phyloP scores from a whole-genome alignment of 768 basidiomycete genomes.

The Candolleomyces eurysporus region DNA sequence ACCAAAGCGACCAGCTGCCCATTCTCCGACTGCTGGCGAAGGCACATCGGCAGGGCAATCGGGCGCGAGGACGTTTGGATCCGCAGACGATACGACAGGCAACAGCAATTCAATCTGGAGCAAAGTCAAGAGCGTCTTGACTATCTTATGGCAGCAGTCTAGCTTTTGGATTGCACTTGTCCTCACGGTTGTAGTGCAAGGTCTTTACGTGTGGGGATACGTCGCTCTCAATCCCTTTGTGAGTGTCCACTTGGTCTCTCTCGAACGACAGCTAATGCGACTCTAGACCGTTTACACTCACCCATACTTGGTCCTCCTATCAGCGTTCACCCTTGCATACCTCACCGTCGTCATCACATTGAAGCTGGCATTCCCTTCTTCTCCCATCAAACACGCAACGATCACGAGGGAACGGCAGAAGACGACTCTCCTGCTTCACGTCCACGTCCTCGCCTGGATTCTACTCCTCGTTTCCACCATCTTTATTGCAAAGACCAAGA shows the following conservation, averaged over 20 bases:
- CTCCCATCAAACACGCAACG: slow-evolving; percentile 12
- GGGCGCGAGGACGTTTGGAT: slow-evolving; percentile 1
- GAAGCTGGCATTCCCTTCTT: slow-evolving; percentile 24
- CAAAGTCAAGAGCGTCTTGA: slow-evolving; percentile 1
- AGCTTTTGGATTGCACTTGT: slow-evolving; percentile 64
- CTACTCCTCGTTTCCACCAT: slow-evolving; percentile 51
- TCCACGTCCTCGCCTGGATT: slow-evolving; percentile 56
- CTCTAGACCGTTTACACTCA: slow-evolving; percentile 31
- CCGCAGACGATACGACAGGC: not conserved
- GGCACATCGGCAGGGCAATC: not conserved
- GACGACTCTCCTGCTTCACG: slow-evolving; percentile 46
- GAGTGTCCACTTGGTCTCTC: slow-evolving; percentile 20
- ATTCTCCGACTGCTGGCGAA: not conserved
- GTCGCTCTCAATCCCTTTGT: slow-evolving; percentile 63
- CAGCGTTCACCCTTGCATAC: slow-evolving; percentile 44
- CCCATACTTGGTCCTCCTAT: slow-evolving; percentile 47
- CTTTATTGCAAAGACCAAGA: slow-evolving; percentile 32
- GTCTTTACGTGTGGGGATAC: slow-evolving; percentile 46
- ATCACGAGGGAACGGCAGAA: slow-evolving; percentile 39
- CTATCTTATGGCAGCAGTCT: slow-evolving; percentile 41
- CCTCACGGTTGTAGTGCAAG: slow-evolving; percentile 44
- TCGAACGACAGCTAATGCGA: not conserved
- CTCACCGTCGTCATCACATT: slow-evolving; percentile 39
- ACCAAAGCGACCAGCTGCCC: not conserved
- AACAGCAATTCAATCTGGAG: not conserved